These are phyloP conservation scores for Corchorus olitorius DNA, from an alignment of 345 rosid genomes.

Conservation along the genomic window DNA sequence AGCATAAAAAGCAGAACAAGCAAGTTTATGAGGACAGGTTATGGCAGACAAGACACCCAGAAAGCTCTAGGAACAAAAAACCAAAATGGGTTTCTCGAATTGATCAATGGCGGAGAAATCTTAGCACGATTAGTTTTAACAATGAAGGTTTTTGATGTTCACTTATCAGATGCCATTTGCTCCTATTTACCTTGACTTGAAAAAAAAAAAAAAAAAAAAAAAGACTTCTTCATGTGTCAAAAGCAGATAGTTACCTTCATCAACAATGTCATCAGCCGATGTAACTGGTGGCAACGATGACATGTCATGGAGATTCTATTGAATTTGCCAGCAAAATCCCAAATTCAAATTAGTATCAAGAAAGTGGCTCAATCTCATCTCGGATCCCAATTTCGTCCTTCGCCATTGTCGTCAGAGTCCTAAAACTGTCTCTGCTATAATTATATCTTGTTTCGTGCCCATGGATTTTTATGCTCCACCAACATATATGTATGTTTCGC, in stretches of 20 bases:
- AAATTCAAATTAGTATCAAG: neutral
- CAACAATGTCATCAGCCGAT: neutral
- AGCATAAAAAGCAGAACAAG: no score
- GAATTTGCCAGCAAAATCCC: neutral
- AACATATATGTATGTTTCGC: neutral
- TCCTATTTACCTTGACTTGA: no score
- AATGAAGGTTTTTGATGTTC: no score
- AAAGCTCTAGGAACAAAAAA: no score
- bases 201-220: neutral
- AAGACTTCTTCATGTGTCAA: neutral
- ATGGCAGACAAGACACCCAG: no score
- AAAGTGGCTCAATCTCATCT: neutral
- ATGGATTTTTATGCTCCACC: neutral
- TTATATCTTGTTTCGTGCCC: neutral
- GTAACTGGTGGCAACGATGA: neutral
- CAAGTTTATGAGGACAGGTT: no score
- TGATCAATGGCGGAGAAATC: no score
- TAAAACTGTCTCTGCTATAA: neutral
- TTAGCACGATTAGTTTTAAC: no score
- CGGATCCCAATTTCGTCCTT: neutral
- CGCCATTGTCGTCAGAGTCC: neutral
- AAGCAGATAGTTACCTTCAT: neutral
- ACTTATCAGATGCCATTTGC: no score
- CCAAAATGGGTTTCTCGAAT: no score
- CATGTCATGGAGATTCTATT: conserved; percentile 2